phyloP scores from a whole-genome alignment of 2,329 filamentous ascomycete genomes.

The Monilinia laxa region DNA sequence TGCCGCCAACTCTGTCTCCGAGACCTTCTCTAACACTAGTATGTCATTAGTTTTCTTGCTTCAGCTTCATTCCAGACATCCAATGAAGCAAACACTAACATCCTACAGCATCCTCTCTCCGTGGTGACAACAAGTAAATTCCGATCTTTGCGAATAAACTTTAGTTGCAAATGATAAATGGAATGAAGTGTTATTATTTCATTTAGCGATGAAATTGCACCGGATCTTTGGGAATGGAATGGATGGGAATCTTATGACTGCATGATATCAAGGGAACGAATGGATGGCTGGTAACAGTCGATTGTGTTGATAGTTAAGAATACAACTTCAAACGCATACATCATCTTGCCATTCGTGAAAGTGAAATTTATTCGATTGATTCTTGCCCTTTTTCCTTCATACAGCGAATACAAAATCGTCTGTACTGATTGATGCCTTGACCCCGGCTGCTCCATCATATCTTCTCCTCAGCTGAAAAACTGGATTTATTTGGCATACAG shows the following conservation, averaged over 20 bases:
- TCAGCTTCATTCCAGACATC: too few species aligned
- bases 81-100: not conserved
- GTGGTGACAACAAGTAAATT: slow-evolving; percentile 19
- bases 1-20: slow-evolving; percentile 27
- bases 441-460: too few species aligned
- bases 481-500: too few species aligned
- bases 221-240: not conserved
- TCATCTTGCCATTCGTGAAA: not conserved
- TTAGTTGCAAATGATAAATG: not conserved
- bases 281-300: not conserved
- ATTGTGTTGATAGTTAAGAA: not conserved
- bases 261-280: not conserved
- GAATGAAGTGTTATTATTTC: not conserved
- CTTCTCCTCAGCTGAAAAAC: too few species aligned
- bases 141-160: not conserved
- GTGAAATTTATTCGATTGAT: not conserved
- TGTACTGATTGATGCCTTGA: too few species aligned
- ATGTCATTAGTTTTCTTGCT: not conserved
- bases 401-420: too few species aligned
- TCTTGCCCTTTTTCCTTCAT: too few species aligned
- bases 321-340: not conserved
- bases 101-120: slow-evolving; percentile 1
- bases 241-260: not conserved
- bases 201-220: slow-evolving; percentile 1
- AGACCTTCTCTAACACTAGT: slow-evolving; percentile 23